These are phyloP conservation scores for Lentinula sp. DNA, from an alignment of 768 basidiomycete species.

Conservation along the genomic window DNA sequence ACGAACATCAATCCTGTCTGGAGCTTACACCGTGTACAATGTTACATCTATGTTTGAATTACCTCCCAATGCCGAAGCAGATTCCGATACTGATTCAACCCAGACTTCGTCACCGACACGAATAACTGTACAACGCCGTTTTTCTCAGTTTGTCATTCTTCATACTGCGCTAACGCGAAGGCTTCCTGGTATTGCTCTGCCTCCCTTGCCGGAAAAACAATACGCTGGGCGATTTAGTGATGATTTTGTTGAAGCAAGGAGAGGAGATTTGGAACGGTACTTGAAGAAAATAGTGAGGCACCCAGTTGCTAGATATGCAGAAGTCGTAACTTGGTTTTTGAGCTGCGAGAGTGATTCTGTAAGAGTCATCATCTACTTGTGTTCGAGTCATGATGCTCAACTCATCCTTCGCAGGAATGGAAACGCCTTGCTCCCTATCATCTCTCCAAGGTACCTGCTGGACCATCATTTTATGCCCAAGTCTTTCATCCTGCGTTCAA, in stretches of 20 bases:
- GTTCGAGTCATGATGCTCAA: neutral
- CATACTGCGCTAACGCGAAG: conserved; percentile 64
- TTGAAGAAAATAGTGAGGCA: conserved; percentile 65
- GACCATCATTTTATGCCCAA: conserved; percentile 68
- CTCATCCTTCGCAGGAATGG: conserved; percentile 53
- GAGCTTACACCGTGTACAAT: conserved; percentile 69
- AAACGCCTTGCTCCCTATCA: conserved; percentile 55
- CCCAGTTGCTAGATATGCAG: conserved; percentile 71
- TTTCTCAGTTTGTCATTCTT: conserved; percentile 78
- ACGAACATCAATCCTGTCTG: conserved; percentile 55
- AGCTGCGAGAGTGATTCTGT: conserved; percentile 72
- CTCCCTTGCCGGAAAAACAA: conserved; percentile 81
- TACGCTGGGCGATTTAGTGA: conserved; percentile 76
- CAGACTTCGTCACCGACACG: conserved; percentile 30
- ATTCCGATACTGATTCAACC: conserved; percentile 9
- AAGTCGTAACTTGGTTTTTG: conserved; percentile 76
- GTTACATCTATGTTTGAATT: conserved; percentile 51
- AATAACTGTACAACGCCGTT: conserved; percentile 76
- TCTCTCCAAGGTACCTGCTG: conserved; percentile 57
- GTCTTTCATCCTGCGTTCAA: conserved; percentile 87
- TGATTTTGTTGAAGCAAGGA: conserved; percentile 77
- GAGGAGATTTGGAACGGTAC: conserved; percentile 80
- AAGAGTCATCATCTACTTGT: conserved; percentile 18
- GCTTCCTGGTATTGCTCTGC: conserved; percentile 72
- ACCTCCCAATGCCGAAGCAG: neutral